Evolutionary conservation across 352 stramenopile genomes (phyloP), one percentile per base, ranked within the genome.

Genomic region (Phytophthora fragariae): DNA sequence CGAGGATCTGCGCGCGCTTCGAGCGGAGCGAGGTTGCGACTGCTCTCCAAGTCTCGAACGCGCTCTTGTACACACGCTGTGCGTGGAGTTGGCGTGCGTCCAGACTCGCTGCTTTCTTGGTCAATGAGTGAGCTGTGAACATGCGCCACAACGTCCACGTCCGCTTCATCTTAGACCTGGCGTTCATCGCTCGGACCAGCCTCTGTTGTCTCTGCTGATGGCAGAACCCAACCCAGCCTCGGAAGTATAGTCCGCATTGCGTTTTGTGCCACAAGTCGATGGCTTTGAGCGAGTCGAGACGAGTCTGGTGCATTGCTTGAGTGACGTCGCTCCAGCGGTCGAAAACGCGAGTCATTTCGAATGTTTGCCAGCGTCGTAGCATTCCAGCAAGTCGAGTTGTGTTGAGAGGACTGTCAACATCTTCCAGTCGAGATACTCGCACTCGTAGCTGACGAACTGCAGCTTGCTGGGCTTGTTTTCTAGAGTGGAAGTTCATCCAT

Each of bases 211-310:
- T 68, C 10, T 65, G 55, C 9, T 67, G 56, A 1, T 27, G 7
- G 10, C 54, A 70, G 39, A 76, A 72, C 7, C 14, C 24, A 7
- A 57, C 44, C 80, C 80, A 88, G 1, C 55, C 47, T n/a, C 14
- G 4, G n/a, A 88, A 73, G 21, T 57, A 57, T 10, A 44, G 41
- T 15, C 27, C 7, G 6, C 15, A 71, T 2, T 73, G 74, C 17
- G 19, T 64, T 9, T 49, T 50, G 5, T 75, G 68, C 80, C 80
- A 88, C 50, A 35, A 73, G 2, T 83, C 57, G 2, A 88, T 77
- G 11, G 78, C 78, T 2, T 65, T 24, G 0, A 85, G 19, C 2
- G 65, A 69, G 8, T 76, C 35, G 24, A 56, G 14, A 0, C 80
- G 76, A n/a, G 58, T 21, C 35, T 52, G 58, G 9, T 70, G 55